Evolutionary conservation across 176 grass and related monocot species (phyloP).

Genomic region (Zea mays): Zm-B73-REFERENCE-NAM-5.0 NC_050097.1:6217001-6217500

Average conservation of each 20-base stretch:
- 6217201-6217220: slow-evolving; percentile 38
- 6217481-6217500: background rate
- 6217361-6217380: background rate
- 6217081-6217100: background rate
- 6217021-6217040: too few relatives aligned
- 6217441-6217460: too few relatives aligned
- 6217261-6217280: slow-evolving; percentile 22
- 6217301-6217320: background rate
- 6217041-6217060: background rate
- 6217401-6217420: background rate
- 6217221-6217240: slow-evolving; percentile 20
- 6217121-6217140: too few relatives aligned
- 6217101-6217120: background rate
- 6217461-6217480: slow-evolving; percentile 3
- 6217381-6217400: background rate
- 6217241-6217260: background rate
- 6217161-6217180: slow-evolving; percentile 25
- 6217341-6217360: background rate
- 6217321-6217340: background rate
- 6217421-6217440: too few relatives aligned
- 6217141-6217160: slow-evolving; percentile 30
- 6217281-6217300: slow-evolving; percentile 6
- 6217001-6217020: too few relatives aligned
- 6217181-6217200: slow-evolving; percentile 16
- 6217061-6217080: slow-evolving; percentile 23